These are phyloP conservation scores for Colletotrichum gigasporum DNA, from an alignment of 2,329 filamentous ascomycete species.

Conservation along the genomic window DNA sequence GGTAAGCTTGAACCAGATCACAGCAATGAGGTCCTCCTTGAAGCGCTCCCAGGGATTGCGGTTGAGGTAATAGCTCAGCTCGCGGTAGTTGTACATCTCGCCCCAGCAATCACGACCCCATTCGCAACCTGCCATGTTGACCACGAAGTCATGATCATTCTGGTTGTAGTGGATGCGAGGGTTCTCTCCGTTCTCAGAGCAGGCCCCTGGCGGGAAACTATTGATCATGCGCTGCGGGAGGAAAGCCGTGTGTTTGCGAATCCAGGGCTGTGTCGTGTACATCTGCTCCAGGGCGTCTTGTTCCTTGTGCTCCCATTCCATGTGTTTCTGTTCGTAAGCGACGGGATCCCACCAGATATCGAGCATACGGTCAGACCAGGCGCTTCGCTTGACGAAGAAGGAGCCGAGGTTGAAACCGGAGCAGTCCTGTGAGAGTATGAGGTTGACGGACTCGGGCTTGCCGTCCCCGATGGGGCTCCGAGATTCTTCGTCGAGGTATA, in stretches of 20 bases:
- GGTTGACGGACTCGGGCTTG: constrained; percentile 80
- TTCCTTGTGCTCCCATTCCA: constrained; percentile 99
- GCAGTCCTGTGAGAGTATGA: constrained; percentile 93
- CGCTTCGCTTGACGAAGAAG: constrained; percentile 87
- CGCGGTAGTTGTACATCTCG: constrained; percentile 95
- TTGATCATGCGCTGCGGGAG: constrained; percentile 93
- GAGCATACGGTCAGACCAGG: constrained; percentile 90
- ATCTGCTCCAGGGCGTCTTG: constrained; percentile 95
- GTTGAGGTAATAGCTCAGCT: constrained; percentile 91
- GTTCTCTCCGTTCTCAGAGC: constrained; percentile 80
- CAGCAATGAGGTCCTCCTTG: constrained; percentile 72
- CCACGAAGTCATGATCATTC: constrained; percentile 87
- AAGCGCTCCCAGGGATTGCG: constrained; percentile 81
- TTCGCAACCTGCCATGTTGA: constrained; percentile 98
- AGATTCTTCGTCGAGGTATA: constrained; percentile 80
- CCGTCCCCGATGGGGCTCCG: constrained; percentile 81
- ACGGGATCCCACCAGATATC: constrained; percentile 99
- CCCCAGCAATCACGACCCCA: constrained; percentile 98
- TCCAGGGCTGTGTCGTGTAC: constrained; percentile 91
- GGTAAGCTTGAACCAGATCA: constrained; percentile 71
- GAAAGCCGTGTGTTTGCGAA: constrained; percentile 88
- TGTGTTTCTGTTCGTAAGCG: constrained; percentile 96
- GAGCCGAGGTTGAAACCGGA: constrained; percentile 95
- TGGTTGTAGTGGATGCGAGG: constrained; percentile 86
- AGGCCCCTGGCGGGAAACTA: constrained; percentile 91